Conservation (phyloP, 805 yeast genomes). For the Kuraishia borneana region DNA sequence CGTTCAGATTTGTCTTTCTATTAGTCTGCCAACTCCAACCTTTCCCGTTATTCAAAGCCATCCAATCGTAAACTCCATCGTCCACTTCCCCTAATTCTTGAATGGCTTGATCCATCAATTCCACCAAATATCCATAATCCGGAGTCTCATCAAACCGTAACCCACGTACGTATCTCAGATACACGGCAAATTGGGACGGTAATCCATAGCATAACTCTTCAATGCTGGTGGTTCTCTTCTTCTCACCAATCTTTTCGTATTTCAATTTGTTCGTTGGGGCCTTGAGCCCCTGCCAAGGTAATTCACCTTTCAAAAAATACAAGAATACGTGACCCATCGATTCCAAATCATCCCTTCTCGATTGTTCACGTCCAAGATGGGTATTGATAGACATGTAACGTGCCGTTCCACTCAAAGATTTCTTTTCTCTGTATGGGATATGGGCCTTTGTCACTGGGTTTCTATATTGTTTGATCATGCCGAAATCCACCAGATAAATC, state of each 20-base stretch:
- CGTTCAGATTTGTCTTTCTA: constrained; percentile 71
- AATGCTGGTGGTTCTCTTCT: constrained; percentile 61
- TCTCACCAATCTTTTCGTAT: constrained; percentile 77
- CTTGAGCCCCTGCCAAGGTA: constrained; percentile 88
- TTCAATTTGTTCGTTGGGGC: constrained; percentile 79
- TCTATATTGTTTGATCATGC: constrained; percentile 80
- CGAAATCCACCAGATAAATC: constrained; percentile 70
- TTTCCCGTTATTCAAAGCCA: constrained; percentile 65
- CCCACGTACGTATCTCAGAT: constrained; percentile 55
- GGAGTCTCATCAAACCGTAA: constrained; percentile 75
- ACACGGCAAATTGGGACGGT: constrained; percentile 67
- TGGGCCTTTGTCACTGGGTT: constrained; percentile 74
- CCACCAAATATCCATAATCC: constrained; percentile 56
- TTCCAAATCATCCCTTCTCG: constrained; percentile 75
- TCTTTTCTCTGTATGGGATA: constrained; percentile 73
- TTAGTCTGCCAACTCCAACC: constrained; percentile 75
- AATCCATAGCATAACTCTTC: constrained; percentile 50
- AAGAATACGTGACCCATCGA: constrained; percentile 75
- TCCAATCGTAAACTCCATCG: constrained; percentile 74
- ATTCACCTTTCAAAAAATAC: constrained; percentile 65
- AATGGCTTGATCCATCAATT: constrained; percentile 48
- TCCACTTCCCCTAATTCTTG: constrained; percentile 45
- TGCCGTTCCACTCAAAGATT: constrained; percentile 76
- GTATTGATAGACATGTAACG: constrained; percentile 83
- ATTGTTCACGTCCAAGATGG: constrained; percentile 78